These are phyloP conservation scores for Oldenlandia corymbosa DNA, from an alignment of 257 asterid species.

Conservation along the genomic window DNA sequence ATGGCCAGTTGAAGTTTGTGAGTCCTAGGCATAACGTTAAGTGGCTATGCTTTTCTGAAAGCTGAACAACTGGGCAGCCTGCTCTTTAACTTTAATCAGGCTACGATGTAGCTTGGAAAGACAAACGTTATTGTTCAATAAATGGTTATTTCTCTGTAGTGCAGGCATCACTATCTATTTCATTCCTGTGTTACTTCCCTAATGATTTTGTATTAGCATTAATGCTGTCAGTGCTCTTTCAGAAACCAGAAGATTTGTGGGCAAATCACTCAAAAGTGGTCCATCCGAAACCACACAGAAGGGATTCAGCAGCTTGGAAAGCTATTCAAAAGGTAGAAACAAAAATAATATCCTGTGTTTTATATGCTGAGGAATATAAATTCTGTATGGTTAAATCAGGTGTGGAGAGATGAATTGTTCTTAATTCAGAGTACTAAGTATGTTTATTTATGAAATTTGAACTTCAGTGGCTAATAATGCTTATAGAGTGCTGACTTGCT, in stretches of 20 bases:
- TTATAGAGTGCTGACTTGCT: neutral
- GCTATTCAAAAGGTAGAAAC: constrained; percentile 70
- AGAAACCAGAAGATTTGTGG: constrained; percentile 99
- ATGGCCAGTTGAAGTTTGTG: too few relatives aligned
- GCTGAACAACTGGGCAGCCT: too few relatives aligned
- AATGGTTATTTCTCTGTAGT: too few relatives aligned
- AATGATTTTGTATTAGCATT: too few relatives aligned
- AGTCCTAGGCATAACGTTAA: too few relatives aligned
- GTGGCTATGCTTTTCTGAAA: too few relatives aligned
- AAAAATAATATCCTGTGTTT: neutral
- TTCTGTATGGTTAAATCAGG: neutral
- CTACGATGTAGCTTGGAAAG: too few relatives aligned
- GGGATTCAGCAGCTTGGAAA: constrained; percentile 69
- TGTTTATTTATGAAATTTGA: neutral
- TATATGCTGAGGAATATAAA: neutral
- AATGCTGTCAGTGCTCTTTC: constrained; percentile 26
- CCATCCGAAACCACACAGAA: constrained; percentile 91
- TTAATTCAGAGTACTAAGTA: neutral
- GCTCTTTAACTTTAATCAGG: too few relatives aligned
- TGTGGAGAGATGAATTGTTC: neutral
- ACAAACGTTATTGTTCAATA: too few relatives aligned
- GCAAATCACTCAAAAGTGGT: constrained; percentile 78
- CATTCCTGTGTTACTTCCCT: too few relatives aligned
- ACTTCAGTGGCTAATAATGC: constrained; percentile 11
- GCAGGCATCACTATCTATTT: too few relatives aligned